phyloP scores from a whole-genome alignment of 2,329 filamentous ascomycete genomes.

The Colletotrichum limetticola region DNA sequence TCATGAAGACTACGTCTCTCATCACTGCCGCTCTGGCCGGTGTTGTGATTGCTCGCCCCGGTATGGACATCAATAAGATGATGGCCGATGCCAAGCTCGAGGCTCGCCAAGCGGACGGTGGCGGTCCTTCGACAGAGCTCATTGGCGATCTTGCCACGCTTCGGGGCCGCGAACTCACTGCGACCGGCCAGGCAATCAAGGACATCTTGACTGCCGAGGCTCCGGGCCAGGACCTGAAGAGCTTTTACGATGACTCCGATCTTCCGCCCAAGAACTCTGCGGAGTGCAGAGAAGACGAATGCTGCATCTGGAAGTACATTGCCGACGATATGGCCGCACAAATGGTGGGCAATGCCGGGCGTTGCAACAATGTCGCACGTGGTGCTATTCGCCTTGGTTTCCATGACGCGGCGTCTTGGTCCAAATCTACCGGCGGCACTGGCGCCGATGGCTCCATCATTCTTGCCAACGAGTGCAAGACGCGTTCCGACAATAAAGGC shows the following conservation, averaged over 20 bases:
- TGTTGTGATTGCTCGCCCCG: conserved; percentile 35
- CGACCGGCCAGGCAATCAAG: conserved; percentile 50
- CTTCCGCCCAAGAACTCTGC: conserved; percentile 36
- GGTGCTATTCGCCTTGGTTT: conserved; percentile 58
- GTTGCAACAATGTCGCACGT: conserved; percentile 56
- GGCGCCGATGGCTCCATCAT: conserved; percentile 61
- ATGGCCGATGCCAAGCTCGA: conserved; percentile 35
- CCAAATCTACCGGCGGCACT: conserved; percentile 48
- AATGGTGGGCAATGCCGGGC: conserved; percentile 50
- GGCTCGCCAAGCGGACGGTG: conserved; percentile 21
- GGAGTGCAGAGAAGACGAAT: conserved; percentile 50
- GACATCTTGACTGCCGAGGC: conserved; percentile 46
- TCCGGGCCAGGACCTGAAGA: conserved; percentile 38
- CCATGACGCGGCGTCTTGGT: conserved; percentile 59
- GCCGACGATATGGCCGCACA: conserved; percentile 49
- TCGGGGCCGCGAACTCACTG: conserved; percentile 43
- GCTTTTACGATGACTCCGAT: conserved; percentile 35
- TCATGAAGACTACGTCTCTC: conserved; percentile 29
- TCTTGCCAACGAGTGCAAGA: conserved; percentile 50
- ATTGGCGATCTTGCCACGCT: conserved; percentile 53
- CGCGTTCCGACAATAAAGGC: conserved; percentile 56
- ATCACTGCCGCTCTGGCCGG: conserved; percentile 19
- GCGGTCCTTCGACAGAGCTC: conserved; percentile 35
- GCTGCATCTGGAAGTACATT: conserved; percentile 58
- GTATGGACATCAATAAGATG: conserved; percentile 41